Conservation (phyloP, 495 filamentous ascomycete species). For the Tirmania nivea region DNA sequence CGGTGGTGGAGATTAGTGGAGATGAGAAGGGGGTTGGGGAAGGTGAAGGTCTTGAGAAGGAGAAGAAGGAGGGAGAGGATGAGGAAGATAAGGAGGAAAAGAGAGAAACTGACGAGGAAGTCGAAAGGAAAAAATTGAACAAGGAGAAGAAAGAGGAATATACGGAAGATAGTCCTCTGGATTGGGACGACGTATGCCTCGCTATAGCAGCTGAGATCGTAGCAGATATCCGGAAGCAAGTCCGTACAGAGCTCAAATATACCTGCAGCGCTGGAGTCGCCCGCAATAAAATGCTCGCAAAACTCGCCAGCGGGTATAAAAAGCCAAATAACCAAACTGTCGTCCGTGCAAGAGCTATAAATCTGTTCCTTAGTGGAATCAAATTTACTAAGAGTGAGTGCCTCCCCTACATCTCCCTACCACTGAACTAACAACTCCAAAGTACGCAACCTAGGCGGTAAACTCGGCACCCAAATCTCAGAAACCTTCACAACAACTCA, state of each 20-base stretch:
- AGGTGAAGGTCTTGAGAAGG: not conserved
- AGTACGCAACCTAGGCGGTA: conserved; percentile 82
- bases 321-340: conserved; percentile 90
- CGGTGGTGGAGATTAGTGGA: not conserved
- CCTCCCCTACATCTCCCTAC: not conserved
- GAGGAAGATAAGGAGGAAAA: not conserved
- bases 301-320: conserved; percentile 70
- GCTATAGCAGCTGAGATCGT: conserved; percentile 74
- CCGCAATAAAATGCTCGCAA: conserved; percentile 85
- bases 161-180: not conserved
- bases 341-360: conserved; percentile 60
- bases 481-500: conserved; percentile 57
- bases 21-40: not conserved
- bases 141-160: not conserved
- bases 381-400: conserved; percentile 65
- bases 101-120: not conserved
- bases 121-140: not conserved
- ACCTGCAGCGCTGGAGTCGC: conserved; percentile 81
- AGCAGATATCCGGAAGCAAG: conserved; percentile 41
- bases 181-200: conserved; percentile 85
- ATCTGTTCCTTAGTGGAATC: conserved; percentile 60
- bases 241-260: conserved; percentile 51
- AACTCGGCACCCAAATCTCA: conserved; percentile 69
- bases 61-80: not conserved
- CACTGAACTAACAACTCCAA: not conserved